phyloP scores from a whole-genome alignment of 2,329 filamentous ascomycete species.

The Setomelanomma holmii region DNA sequence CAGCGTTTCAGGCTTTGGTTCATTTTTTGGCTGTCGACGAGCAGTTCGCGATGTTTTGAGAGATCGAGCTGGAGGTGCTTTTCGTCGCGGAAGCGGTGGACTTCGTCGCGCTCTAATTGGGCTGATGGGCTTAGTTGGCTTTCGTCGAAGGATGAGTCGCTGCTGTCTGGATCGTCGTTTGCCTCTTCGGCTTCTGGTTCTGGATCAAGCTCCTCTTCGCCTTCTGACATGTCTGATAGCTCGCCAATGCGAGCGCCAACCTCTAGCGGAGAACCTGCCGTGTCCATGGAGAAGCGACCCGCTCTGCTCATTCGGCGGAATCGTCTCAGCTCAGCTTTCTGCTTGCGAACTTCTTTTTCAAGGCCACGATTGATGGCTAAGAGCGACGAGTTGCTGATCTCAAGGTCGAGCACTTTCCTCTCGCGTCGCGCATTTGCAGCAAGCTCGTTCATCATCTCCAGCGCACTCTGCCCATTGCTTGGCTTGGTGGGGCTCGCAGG shows the following conservation, averaged over 20 bases:
- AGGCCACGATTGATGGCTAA: slow-evolving; percentile 93
- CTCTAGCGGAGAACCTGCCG: slow-evolving; percentile 58
- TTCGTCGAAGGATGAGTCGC: slow-evolving; percentile 61
- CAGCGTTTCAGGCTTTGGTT: slow-evolving; percentile 93
- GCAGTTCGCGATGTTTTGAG: slow-evolving; percentile 83
- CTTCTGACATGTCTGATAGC: slow-evolving; percentile 48
- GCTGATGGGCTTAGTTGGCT: slow-evolving; percentile 50
- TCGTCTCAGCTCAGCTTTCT: slow-evolving; percentile 84
- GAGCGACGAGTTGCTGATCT: slow-evolving; percentile 95
- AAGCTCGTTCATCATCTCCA: slow-evolving; percentile 73
- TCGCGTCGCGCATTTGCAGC: slow-evolving; percentile 90
- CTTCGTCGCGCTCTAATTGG: slow-evolving; percentile 53
- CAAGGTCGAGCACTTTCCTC: slow-evolving; percentile 92
- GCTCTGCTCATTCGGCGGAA: slow-evolving; percentile 86
- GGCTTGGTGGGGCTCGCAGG: slow-evolving; percentile 66
- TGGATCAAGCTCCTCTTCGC: slow-evolving; percentile 32
- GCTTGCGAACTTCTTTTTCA: slow-evolving; percentile 89
- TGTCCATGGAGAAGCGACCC: slow-evolving; percentile 71
- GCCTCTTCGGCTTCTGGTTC: slow-evolving; percentile 46
- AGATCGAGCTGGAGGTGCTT: slow-evolving; percentile 84
- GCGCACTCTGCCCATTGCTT: slow-evolving; percentile 52
- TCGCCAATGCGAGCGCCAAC: slow-evolving; percentile 44
- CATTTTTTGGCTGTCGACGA: slow-evolving; percentile 91
- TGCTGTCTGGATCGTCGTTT: slow-evolving; percentile 56
- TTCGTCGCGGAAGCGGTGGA: slow-evolving; percentile 76